Conservation (phyloP, 306 rosid species). For the Cucurbita ficifolia region DNA sequence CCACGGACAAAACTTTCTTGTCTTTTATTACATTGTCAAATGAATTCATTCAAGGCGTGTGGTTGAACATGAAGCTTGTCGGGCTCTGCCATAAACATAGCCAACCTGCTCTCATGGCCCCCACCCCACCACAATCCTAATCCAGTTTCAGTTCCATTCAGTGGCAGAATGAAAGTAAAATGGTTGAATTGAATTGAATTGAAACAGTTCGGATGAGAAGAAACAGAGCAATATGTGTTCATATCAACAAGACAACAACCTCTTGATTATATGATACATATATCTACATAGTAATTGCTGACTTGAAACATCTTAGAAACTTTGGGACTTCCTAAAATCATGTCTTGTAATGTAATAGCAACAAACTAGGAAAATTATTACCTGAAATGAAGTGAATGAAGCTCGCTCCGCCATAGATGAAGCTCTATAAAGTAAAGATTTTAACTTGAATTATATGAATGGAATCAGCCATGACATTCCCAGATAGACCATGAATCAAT, state of each 20-base stretch:
- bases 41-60: constrained; percentile 1
- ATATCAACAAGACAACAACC: neutral
- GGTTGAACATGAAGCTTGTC: constrained; percentile 19
- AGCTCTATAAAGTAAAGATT: neutral
- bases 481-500: neutral
- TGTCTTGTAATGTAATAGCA: neutral
- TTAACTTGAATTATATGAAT: neutral
- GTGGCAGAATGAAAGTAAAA: neutral
- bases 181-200: neutral
- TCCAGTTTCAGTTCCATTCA: neutral
- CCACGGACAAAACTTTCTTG: neutral
- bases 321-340: neutral
- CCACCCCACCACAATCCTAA: neutral
- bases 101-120: constrained; percentile 7
- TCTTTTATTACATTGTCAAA: neutral
- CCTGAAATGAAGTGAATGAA: constrained; percentile 4
- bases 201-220: neutral
- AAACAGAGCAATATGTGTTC: neutral
- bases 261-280: neutral
- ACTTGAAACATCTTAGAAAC: neutral
- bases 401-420: neutral
- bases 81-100: constrained; percentile 4
- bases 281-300: constrained; percentile 6
- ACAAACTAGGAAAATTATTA: constrained; percentile 4
- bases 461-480: neutral